Conservation (phyloP, 345 rosid genomes). For the Viola odorata region DNA sequence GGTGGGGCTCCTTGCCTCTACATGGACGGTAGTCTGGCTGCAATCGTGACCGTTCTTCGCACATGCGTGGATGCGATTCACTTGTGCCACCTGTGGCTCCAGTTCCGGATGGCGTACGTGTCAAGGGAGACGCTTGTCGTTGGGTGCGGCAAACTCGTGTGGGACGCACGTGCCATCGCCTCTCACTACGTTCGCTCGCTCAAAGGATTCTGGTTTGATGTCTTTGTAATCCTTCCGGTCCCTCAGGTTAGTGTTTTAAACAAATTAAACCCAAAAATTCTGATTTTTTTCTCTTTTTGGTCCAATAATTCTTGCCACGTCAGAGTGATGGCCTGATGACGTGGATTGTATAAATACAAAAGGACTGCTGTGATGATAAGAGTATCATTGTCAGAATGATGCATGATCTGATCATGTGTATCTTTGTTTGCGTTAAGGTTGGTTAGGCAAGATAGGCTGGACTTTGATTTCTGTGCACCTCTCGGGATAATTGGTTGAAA, state of each 20-base stretch:
- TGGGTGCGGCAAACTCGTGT: conserved; percentile 90
- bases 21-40: conserved; percentile 72
- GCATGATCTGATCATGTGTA: neutral
- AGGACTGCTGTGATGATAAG: neutral
- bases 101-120: conserved; percentile 73
- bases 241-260: conserved; percentile 57
- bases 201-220: conserved; percentile 83
- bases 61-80: conserved; percentile 66
- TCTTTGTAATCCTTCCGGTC: conserved; percentile 75
- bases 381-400: neutral
- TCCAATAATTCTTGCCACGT: conserved; percentile 4
- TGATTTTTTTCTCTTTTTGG: neutral
- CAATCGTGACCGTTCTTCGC: conserved; percentile 57
- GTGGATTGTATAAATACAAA: neutral
- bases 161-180: conserved; percentile 80
- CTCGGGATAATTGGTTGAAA: too few relatives aligned
- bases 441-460: too few relatives aligned
- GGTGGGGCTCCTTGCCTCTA: conserved; percentile 61
- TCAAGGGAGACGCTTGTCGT: conserved; percentile 77
- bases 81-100: conserved; percentile 68
- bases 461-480: too few relatives aligned
- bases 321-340: neutral
- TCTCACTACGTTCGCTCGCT: conserved; percentile 56
- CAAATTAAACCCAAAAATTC: too few relatives aligned
- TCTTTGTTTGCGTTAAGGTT: neutral